phyloP scores from a whole-genome alignment of 2,329 filamentous ascomycete species.

The Penicillium verrucosum region DNA sequence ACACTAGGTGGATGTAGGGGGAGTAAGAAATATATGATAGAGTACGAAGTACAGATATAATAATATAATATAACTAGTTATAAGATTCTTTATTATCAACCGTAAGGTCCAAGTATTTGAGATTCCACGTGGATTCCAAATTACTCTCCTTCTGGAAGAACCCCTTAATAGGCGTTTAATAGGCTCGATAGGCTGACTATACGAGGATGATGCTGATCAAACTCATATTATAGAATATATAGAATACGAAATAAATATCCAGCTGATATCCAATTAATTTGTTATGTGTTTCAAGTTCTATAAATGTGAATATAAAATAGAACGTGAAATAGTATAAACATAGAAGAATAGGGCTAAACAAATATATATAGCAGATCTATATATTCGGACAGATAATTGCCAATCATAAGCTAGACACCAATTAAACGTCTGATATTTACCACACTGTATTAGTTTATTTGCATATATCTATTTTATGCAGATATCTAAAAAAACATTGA shows the following conservation, averaged over 20 bases:
- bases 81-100: background rate
- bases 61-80: background rate
- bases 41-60: background rate
- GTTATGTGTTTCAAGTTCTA: background rate
- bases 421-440: background rate
- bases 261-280: background rate
- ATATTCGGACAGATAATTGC: no score
- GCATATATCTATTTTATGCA: background rate
- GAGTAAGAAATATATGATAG: background rate
- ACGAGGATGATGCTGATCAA: background rate
- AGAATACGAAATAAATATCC: background rate
- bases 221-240: background rate
- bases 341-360: background rate
- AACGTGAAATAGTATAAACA: background rate
- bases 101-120: background rate
- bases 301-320: background rate
- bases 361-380: constrained; percentile 1
- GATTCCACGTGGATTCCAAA: constrained; percentile 1
- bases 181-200: background rate
- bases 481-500: background rate
- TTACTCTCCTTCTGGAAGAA: background rate
- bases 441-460: background rate
- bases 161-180: background rate
- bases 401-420: background rate
- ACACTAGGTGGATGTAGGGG: background rate